Base-by-base conservation (phyloP, 352 stramenopile species). In the Globisporangium viniferum region DNA sequence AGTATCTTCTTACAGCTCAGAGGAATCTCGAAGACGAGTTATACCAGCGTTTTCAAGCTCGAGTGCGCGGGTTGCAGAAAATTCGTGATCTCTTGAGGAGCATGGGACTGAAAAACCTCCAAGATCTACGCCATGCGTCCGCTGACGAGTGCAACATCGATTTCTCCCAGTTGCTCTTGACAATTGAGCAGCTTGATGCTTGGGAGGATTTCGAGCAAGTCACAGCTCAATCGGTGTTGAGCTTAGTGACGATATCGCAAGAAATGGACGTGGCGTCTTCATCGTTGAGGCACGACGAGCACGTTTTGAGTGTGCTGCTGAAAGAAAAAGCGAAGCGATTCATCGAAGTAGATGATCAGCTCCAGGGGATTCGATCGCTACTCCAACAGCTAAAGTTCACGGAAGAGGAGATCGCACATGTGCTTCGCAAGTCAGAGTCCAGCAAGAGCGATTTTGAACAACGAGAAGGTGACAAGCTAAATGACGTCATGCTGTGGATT, bases 301-400 rank as follows among this genome's bases (percentile, higher is more conserved):
- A 76, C 48, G 27, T 92, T 39, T 46, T 91, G 24, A 80, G 74
- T 22, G 66, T 66, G 2, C 71, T 95, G 44, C 63, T 85, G 24
- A 80, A 81, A 48, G 86, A 94, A 53, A 92, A 93, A 59, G 69
- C 76, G 5, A 85, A 80, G 48, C 80, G 86, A 14, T 66, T 89
- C 29, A 66, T 67, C 3, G 81, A 93, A 58, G 64, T 85, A 36
- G 80, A 94, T 56, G 70, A 85, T 20, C 59, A 71, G 0, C 64
- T 85, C 8, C 62, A 67, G n/a, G 66, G 76, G 35, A 81, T 92
- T 35, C 81, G 86, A 3, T 69, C 73, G 0, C 31, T 89, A 6
- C 67, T 86, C 0, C 66, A 69, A 24, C 73, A 81, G 49, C 69
- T 88, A 65, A 73, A 82, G 31, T 67, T 93, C 48, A 77, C 67